Percentiles rank a stretch among this genome's conserved stretches.
Conservation (phyloP, 257 asterid genomes). For the Lavandula angustifolia region DNA sequence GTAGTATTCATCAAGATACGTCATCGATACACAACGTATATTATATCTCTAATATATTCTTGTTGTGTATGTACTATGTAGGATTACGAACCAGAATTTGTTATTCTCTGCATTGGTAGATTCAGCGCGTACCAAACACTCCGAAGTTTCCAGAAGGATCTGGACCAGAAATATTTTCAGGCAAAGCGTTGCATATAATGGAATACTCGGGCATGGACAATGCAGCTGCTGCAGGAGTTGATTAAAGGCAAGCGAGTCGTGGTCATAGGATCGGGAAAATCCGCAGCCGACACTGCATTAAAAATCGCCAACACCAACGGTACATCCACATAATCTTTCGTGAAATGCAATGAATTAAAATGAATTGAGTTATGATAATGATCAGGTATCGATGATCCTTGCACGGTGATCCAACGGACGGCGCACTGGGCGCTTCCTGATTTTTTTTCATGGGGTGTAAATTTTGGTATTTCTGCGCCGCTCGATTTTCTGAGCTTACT, state of each 20-base stretch:
- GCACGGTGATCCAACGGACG: slow-evolving; percentile 60
- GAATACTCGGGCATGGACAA: slow-evolving; percentile 58
- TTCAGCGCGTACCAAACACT: slow-evolving; percentile 59
- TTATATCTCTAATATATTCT: no score
- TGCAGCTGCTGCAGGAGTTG: slow-evolving; percentile 44
- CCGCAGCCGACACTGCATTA: slow-evolving; percentile 54
- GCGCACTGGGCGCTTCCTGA: slow-evolving; percentile 56
- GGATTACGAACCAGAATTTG: slow-evolving; percentile 60
- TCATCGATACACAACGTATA: no score
- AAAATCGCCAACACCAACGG: slow-evolving; percentile 56
- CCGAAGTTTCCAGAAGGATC: slow-evolving; percentile 49
- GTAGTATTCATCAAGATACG: no score
- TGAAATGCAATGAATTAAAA: no score
- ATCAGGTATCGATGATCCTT: slow-evolving; percentile 55
- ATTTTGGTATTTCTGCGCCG: slow-evolving; percentile 37
- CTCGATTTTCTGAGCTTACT: slow-evolving; percentile 61
- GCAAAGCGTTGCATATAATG: slow-evolving; percentile 60
- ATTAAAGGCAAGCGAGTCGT: slow-evolving; percentile 53
- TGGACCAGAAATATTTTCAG: slow-evolving; percentile 60
- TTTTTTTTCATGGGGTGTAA: slow-evolving; percentile 42
- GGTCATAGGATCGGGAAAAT: slow-evolving; percentile 56
- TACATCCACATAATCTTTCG: slow-evolving; percentile 6
- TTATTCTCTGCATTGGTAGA: slow-evolving; percentile 61
- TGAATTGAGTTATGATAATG: no score
- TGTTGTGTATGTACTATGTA: slow-evolving; percentile 18